Conservation (phyloP, 106 monocot genomes). For the Allium sativum region DNA sequence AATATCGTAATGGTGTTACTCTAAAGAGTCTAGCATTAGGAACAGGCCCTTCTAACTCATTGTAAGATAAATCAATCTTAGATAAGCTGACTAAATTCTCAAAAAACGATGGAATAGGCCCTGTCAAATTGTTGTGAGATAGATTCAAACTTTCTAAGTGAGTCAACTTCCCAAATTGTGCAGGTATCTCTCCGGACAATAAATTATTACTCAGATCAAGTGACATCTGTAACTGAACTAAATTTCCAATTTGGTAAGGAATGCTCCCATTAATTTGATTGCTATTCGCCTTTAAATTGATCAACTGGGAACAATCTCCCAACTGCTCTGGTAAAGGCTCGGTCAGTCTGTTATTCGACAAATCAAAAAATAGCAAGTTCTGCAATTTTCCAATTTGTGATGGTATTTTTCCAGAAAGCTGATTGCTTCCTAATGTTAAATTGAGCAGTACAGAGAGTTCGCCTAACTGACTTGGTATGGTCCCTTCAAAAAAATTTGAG, state of each 20-base stretch:
- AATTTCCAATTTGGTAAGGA: constrained; percentile 5
- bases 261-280: constrained; percentile 8
- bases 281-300: neutral
- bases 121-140: constrained; percentile 17
- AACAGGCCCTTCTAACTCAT: constrained; percentile 15
- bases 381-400: constrained; percentile 7
- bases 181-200: constrained; percentile 15
- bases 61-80: constrained; percentile 22
- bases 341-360: constrained; percentile 11
- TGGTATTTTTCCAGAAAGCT: constrained; percentile 16
- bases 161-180: constrained; percentile 2
- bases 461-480: constrained; percentile 9
- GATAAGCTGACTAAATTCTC: constrained; percentile 2
- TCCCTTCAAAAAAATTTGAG: constrained; percentile 9
- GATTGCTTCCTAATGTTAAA: constrained; percentile 6
- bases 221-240: constrained; percentile 8
- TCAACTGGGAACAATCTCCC: constrained; percentile 5
- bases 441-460: neutral
- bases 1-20: neutral
- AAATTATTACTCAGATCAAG: constrained; percentile 22
- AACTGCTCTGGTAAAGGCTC: constrained; percentile 4
- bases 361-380: constrained; percentile 10
- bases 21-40: constrained; percentile 8
- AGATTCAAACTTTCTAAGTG: constrained; percentile 16
- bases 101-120: constrained; percentile 11